A percentile compares a stretch with the other conserved stretches of the same genome.
Conservation (phyloP, 495 filamentous ascomycete genomes). For the Annulohypoxylon moriforme region DNA sequence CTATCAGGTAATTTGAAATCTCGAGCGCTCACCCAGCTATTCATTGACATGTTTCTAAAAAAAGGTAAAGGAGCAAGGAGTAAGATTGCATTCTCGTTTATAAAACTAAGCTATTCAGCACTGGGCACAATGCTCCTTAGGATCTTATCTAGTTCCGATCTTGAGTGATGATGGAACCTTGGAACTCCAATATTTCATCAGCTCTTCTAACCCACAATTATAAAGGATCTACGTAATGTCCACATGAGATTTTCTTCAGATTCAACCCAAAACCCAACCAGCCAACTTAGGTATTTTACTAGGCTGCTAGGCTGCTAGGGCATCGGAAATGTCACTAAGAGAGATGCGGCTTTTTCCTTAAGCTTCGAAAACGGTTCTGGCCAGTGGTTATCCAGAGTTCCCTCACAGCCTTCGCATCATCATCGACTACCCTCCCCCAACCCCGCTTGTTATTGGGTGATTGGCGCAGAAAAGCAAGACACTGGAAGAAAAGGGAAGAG, state of each 20-base stretch:
- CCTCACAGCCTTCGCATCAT: constrained; percentile 30
- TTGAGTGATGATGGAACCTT: constrained; percentile 35
- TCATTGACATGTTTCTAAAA: constrained; percentile 17
- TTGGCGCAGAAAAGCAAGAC: constrained; percentile 35
- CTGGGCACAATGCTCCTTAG: constrained; percentile 29
- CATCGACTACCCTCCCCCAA: constrained; percentile 9
- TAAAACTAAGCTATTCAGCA: constrained; percentile 8
- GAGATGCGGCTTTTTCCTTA: constrained; percentile 37
- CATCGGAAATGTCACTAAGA: constrained; percentile 1
- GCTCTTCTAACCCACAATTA: constrained; percentile 28
- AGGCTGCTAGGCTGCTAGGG: not conserved
- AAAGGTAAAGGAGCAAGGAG: not conserved
- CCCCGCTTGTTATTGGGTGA: constrained; percentile 34
- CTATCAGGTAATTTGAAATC: constrained; percentile 26
- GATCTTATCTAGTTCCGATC: constrained; percentile 45
- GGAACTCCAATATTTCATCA: constrained; percentile 20
- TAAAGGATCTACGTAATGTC: constrained; percentile 42
- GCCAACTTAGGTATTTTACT: constrained; percentile 19
- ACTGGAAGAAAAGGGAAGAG: constrained; percentile 30
- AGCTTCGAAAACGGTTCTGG: constrained; percentile 24
- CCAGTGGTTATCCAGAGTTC: constrained; percentile 24
- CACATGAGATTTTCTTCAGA: constrained; percentile 33
- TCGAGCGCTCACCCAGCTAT: constrained; percentile 6
- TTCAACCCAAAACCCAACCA: constrained; percentile 22
- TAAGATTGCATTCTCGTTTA: constrained; percentile 17